Conservation (phyloP, 345 rosid species). For the Lagerstroemia speciosa region DNA sequence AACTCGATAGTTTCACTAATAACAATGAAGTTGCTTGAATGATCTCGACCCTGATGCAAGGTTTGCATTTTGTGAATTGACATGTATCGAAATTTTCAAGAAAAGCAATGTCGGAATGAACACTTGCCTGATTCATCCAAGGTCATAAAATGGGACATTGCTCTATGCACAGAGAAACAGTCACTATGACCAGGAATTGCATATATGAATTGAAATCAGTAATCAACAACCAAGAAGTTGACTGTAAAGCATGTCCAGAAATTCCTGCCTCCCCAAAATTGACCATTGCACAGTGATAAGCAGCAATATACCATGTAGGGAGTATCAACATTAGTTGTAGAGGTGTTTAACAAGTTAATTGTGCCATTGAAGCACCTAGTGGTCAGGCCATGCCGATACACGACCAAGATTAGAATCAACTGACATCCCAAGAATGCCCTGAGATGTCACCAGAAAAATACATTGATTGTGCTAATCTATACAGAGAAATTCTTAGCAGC, state of each 20-base stretch:
- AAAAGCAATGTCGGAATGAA: background rate
- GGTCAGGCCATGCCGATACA: no score
- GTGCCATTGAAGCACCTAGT: no score
- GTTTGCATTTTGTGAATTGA: no score
- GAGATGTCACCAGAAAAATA: no score
- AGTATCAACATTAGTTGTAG: no score
- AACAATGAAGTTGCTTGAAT: background rate
- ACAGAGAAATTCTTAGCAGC: no score
- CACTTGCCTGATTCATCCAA: slow-evolving; percentile 68
- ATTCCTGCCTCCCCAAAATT: no score
- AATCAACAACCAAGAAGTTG: slow-evolving; percentile 9
- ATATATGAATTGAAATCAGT: slow-evolving; percentile 38
- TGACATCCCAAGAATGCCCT: no score
- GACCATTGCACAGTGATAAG: background rate
- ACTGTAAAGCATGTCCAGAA: background rate
- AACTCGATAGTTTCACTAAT: background rate
- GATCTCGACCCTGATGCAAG: background rate
- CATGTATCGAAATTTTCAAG: no score
- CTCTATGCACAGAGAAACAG: slow-evolving; percentile 75
- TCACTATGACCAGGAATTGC: slow-evolving; percentile 68
- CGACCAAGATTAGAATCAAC: no score
- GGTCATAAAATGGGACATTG: slow-evolving; percentile 82
- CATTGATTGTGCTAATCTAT: no score
- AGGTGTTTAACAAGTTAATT: background rate
- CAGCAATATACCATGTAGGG: background rate